Evolutionary conservation across 495 filamentous ascomycete species (phyloP), one percentile per base, ranked within the genome.

Genomic region (Penicillium odoratum): DNA sequence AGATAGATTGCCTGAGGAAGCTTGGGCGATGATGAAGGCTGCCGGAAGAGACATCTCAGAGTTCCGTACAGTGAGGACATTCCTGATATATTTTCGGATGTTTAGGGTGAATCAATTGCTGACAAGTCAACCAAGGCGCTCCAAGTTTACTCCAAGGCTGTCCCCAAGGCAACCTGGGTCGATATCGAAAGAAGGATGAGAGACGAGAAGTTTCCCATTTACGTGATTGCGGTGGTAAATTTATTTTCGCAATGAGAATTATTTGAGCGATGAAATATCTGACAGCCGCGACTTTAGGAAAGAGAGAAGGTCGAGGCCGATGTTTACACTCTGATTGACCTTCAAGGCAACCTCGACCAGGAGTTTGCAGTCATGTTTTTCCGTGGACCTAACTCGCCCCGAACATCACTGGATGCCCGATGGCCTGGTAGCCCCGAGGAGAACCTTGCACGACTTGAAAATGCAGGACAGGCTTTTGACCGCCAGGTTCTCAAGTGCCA

Each of bases 151-250:
- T 75, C 88, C 60, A 95, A 94, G 71, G 82, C 88, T 5, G 74
- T 78, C 25, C 87, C 88, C 0, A 75, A 81, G 2, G 81, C 81
- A 3, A 90, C 83, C 1, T 92, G 90, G 59, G 65, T 66, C 4
- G 80, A 91, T 13, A 82, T 98, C 3, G 93, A 97, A 74, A 71
- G 75, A 25, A 83, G 84, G 3, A 88, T 98, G 74, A 88, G 90
- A 13, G 60, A 63, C 0, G 81, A 90, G 21, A 69, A 78, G 0
- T 77, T 91, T 57, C 76, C 77, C 3, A 65, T 91, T 29, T 87
- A 87, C 69, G 73, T 97, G 34, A 92, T 97, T 64, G 92, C 88
- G 18, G 71, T 88, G 56, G 87, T 84, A 62, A 54, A 67, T 53
- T 4, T 16, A 15, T 3, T 11, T 1, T 11, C 1, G 8, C 4